Evolutionary conservation across 2,329 filamentous ascomycete species (phyloP).

Genomic region (Sarocladium kiliense): DNA sequence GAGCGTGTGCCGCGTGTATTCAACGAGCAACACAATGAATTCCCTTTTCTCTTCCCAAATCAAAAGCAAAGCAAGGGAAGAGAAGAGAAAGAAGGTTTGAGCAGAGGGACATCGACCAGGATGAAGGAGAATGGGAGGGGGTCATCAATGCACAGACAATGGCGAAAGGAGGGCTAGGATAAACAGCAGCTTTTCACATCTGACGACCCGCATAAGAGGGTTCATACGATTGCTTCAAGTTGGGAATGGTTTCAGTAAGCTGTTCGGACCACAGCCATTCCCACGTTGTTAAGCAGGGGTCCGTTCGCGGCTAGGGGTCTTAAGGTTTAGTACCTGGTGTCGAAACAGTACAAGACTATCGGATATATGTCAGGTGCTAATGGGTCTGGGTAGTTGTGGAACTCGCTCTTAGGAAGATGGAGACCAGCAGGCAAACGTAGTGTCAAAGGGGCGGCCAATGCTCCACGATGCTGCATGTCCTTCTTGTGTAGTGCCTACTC

Average conservation of each 20-base stretch:
- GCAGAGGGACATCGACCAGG: neutral
- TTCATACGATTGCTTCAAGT: neutral
- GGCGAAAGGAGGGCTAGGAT: too few species aligned
- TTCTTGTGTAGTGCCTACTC: neutral
- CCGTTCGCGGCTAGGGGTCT: neutral
- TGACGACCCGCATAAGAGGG: neutral
- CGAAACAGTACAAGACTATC: neutral
- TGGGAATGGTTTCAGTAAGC: neutral
- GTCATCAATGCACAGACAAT: too few species aligned
- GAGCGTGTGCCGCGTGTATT: neutral
- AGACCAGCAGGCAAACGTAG: neutral
- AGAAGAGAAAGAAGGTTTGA: neutral
- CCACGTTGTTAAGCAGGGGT: too few species aligned
- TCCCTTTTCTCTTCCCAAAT: too few species aligned
- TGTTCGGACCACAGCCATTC: too few species aligned
- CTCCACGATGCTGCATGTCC: neutral
- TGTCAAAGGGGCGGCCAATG: neutral
- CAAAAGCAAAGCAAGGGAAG: too few species aligned
- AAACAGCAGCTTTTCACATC: neutral
- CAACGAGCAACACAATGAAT: neutral
- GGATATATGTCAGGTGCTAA: neutral
- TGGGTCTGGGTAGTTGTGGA: neutral
- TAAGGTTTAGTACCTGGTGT: neutral
- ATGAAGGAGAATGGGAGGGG: neutral
- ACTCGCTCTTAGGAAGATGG: neutral